A percentile compares a stretch with the other conserved stretches of the same genome.
These are phyloP conservation scores for Amanita brunnescens DNA, from an alignment of 768 basidiomycete species.

Conservation along the genomic window DNA sequence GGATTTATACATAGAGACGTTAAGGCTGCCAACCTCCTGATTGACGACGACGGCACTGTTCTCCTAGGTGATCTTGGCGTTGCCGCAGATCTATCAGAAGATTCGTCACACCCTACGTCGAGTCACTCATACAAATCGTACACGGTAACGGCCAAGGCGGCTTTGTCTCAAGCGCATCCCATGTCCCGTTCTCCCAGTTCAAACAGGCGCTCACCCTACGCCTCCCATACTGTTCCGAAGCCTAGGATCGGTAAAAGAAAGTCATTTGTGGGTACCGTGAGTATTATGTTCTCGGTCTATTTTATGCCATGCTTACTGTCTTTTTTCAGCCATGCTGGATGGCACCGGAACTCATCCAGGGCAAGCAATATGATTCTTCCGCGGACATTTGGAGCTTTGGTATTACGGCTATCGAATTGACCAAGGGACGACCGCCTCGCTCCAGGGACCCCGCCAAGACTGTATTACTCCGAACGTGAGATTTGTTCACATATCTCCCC, in stretches of 20 bases:
- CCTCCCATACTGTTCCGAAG: constrained; percentile 18
- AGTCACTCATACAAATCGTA: constrained; percentile 19
- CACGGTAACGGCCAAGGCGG: constrained; percentile 22
- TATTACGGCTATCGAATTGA: constrained; percentile 87
- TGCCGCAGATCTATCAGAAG: constrained; percentile 74
- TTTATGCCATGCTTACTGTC: not conserved
- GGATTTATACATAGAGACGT: constrained; percentile 91
- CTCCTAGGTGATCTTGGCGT: constrained; percentile 91
- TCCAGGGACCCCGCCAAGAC: constrained; percentile 65
- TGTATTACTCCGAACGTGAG: constrained; percentile 68
- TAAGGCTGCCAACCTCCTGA: constrained; percentile 89
- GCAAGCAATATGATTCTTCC: constrained; percentile 73
- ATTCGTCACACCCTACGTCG: constrained; percentile 30
- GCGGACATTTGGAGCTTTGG: constrained; percentile 97
- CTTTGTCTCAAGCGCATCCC: constrained; percentile 21
- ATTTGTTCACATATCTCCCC: not conserved
- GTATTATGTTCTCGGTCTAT: too few species aligned
- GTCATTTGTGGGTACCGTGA: constrained; percentile 86
- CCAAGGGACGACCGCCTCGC: constrained; percentile 81
- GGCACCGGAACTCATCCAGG: constrained; percentile 90
- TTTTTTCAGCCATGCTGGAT: constrained; percentile 78
- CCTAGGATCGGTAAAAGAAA: constrained; percentile 68
- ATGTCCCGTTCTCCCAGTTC: constrained; percentile 15
- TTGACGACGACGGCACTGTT: constrained; percentile 86
- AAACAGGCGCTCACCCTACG: not conserved